Percentiles rank a stretch among this genome's conserved stretches.
Conservation (phyloP, 2,329 filamentous ascomycete genomes). For the Alternaria arbusti region DNA sequence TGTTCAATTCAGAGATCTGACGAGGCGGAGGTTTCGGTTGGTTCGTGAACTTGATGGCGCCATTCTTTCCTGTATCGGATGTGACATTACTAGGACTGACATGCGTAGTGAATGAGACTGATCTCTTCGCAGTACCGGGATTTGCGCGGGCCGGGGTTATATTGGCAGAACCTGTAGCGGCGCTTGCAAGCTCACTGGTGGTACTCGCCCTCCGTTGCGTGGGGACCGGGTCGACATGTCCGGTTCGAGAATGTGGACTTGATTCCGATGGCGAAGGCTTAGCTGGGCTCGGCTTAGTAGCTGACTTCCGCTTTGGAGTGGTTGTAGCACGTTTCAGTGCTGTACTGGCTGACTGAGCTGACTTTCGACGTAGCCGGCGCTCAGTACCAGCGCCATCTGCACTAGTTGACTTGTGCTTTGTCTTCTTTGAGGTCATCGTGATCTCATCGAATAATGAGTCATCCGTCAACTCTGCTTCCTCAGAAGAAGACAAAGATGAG, state of each 20-base stretch:
- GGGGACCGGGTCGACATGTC: background rate
- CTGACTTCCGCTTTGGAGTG: background rate
- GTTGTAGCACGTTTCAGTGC: background rate
- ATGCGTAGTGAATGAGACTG: background rate
- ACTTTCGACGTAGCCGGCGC: background rate
- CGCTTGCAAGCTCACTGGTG: background rate
- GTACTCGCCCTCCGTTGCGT: background rate
- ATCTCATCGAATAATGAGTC: constrained; percentile 15
- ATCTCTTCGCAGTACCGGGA: background rate
- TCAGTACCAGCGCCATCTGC: background rate
- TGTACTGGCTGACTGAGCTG: background rate
- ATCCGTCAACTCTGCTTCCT: constrained; percentile 3
- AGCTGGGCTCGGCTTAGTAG: background rate
- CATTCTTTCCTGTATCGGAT: background rate
- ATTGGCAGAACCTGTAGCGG: background rate
- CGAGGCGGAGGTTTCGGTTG: constrained; percentile 16
- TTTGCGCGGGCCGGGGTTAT: background rate
- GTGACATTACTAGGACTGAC: background rate
- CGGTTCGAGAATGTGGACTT: background rate
- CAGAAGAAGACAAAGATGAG: constrained; percentile 15
- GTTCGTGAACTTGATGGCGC: constrained; percentile 37
- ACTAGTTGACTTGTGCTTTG: background rate
- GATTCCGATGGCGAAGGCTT: background rate
- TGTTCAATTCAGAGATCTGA: constrained; percentile 14
- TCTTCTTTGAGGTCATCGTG: background rate